Conservation (phyloP, 805 yeast genomes). For the Teunomyces stri region DNA sequence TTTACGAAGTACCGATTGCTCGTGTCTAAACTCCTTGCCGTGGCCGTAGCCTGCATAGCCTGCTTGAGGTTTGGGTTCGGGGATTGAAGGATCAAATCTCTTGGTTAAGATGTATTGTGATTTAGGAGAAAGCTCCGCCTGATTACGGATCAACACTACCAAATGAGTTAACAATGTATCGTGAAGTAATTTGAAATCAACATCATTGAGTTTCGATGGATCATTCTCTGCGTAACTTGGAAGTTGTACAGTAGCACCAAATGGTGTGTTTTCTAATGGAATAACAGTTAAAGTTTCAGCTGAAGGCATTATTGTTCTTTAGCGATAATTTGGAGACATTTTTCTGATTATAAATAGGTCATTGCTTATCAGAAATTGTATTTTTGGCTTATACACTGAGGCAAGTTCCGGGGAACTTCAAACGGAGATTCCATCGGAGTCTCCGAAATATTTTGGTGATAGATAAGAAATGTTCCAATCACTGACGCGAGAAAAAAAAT, state of each 20-base stretch:
- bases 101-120: conserved; percentile 76
- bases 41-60: conserved; percentile 71
- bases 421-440: conserved; percentile 6
- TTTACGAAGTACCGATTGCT: conserved; percentile 63
- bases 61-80: conserved; percentile 33
- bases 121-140: conserved; percentile 63
- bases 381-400: neutral
- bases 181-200: conserved; percentile 59
- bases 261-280: conserved; percentile 50
- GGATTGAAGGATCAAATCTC: conserved; percentile 70
- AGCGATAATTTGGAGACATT: neutral
- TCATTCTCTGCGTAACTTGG: conserved; percentile 68
- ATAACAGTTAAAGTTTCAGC: conserved; percentile 22
- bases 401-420: neutral
- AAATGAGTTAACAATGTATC: conserved; percentile 66
- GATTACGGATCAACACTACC: conserved; percentile 73
- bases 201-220: conserved; percentile 64
- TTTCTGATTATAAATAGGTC: neutral
- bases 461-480: neutral
- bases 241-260: conserved; percentile 67
- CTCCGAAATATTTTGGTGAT: neutral
- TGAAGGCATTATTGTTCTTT: conserved; percentile 7
- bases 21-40: conserved; percentile 62
- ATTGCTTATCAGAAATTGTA: neutral
- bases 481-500: neutral